Evolutionary conservation across 179 eudicot genomes (phyloP).

Genomic region (Kewa caespitosa): DNA sequence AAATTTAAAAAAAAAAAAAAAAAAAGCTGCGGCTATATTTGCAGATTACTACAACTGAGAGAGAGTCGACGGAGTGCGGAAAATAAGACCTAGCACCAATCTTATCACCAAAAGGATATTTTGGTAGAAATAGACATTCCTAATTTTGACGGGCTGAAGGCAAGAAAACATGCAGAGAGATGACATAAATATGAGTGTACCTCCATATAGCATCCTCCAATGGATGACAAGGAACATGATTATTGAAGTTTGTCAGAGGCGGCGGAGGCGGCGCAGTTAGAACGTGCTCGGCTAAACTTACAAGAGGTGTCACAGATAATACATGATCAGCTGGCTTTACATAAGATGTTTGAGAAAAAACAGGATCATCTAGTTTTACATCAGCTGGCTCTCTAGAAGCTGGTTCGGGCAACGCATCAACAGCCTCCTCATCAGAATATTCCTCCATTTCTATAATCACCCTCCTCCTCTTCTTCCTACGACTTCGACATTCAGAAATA

Average conservation of each 20-base stretch:
- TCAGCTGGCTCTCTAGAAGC: neutral
- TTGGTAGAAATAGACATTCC: too few relatives aligned
- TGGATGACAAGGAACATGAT: conserved; percentile 27
- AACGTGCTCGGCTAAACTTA: neutral
- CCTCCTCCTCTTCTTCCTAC: conserved; percentile 23
- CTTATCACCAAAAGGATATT: too few relatives aligned
- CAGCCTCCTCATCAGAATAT: conserved; percentile 29
- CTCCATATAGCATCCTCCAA: conserved; percentile 32
- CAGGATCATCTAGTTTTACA: conserved; percentile 12
- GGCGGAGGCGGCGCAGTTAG: neutral
- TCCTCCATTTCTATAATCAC: conserved; percentile 27
- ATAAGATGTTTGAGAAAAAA: conserved; percentile 1
- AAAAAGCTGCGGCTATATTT: too few relatives aligned
- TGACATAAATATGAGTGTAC: conserved; percentile 9
- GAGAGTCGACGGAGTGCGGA: too few relatives aligned
- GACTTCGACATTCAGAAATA: conserved; percentile 5
- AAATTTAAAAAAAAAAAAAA: too few relatives aligned
- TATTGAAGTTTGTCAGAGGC: neutral
- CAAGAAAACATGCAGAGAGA: too few relatives aligned
- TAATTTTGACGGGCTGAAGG: too few relatives aligned
- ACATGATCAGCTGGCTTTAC: conserved; percentile 10
- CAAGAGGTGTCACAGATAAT: neutral
- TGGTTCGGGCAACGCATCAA: neutral
- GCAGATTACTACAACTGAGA: too few relatives aligned
- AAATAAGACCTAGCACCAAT: too few relatives aligned